Base-by-base conservation (phyloP, 1,284 basidiomycete species). In the Phellopilus nigrolimitatus region DNA sequence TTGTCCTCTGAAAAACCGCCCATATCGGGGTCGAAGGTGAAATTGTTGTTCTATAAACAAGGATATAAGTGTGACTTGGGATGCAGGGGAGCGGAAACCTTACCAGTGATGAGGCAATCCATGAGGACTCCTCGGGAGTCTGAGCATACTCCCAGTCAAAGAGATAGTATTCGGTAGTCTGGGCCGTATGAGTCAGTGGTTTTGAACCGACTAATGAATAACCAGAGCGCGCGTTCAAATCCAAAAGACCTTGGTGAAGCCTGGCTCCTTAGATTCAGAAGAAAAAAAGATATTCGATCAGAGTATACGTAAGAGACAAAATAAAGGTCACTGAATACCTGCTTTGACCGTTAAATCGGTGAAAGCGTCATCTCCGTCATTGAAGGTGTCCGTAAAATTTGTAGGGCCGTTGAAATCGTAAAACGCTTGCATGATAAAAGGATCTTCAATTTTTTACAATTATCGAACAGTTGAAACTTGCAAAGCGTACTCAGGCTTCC, bases 1-100 rank as follows among this genome's bases (percentile, higher is more conserved):
- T 84, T 78, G 19, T 73, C 70, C 13, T 72, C 69, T 0, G 82
- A 81, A 58, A 84, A 82, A n/a, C 79, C 79, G 38, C 76, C 78
- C 40, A 68, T 67, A 56, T 73, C 72, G 3, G 72, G 66, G 36
- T 74, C 66, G 56, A 75, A 86, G n/a, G 82, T 83, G 59, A 78
- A 81, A 60, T 85, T 85, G 60, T 80, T 80, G 25, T 74, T 78
- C 78, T 80, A 52, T 21, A 31, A 12, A 30, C 7, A 10, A 7
- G 7, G 38, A 24, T 13, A 40, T 8, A 27, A 22, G 4, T 37
- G 6, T 15, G 45, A 21, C 21, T 27, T 8, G 34, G 21, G 33
- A 17, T 24, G 38, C 19, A 37, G 39, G 39, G 34, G 37, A 52
- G 48, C 38, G 45, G 51, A 58, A 15, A 31, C 56, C 68, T 57